A percentile compares a stretch with the other conserved stretches of the same genome.
Conservation (phyloP, 2,329 filamentous ascomycete genomes). For the Leptographium wingfieldii region DNA sequence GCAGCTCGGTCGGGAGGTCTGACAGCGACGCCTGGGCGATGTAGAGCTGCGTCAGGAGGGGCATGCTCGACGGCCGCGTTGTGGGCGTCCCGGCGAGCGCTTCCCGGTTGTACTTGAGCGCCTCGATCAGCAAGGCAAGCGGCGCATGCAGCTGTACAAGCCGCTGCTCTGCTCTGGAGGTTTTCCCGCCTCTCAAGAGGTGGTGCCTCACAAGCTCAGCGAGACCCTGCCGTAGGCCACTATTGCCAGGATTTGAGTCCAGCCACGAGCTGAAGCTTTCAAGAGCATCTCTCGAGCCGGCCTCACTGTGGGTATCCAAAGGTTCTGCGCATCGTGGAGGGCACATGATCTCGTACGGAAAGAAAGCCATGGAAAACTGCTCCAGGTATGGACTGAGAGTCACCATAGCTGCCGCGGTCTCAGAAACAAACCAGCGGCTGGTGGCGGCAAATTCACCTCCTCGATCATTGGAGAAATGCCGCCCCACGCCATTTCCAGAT, state of each 20-base stretch:
- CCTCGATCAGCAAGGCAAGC: slow-evolving; percentile 51
- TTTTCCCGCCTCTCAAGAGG: not conserved
- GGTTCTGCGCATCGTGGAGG: not conserved
- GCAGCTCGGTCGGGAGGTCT: slow-evolving; percentile 51
- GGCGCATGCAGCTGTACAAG: slow-evolving; percentile 48
- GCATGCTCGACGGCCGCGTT: not conserved
- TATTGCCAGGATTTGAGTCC: not conserved
- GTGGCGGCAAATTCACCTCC: slow-evolving; percentile 33
- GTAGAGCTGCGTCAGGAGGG: slow-evolving; percentile 46
- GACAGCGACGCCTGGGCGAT: slow-evolving; percentile 69
- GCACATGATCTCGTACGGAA: slow-evolving; percentile 27
- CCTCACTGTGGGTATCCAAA: not conserved
- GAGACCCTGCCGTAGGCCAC: slow-evolving; percentile 1
- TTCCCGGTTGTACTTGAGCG: slow-evolving; percentile 32
- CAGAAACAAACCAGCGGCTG: slow-evolving; percentile 43
- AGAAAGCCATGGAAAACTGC: slow-evolving; percentile 18
- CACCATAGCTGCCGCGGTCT: not conserved
- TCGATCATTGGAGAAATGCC: not conserved
- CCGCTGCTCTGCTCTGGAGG: slow-evolving; percentile 11
- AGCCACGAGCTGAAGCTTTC: slow-evolving; percentile 9
- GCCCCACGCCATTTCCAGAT: not conserved
- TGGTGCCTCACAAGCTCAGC: slow-evolving; percentile 7
- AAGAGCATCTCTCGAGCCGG: not conserved
- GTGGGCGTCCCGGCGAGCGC: not conserved
- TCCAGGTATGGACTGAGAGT: slow-evolving; percentile 18